Percentiles rank a stretch among this genome's conserved stretches.
Conservation (phyloP, 2,329 filamentous ascomycete genomes). For the Dothideomycetes sp. region DNA sequence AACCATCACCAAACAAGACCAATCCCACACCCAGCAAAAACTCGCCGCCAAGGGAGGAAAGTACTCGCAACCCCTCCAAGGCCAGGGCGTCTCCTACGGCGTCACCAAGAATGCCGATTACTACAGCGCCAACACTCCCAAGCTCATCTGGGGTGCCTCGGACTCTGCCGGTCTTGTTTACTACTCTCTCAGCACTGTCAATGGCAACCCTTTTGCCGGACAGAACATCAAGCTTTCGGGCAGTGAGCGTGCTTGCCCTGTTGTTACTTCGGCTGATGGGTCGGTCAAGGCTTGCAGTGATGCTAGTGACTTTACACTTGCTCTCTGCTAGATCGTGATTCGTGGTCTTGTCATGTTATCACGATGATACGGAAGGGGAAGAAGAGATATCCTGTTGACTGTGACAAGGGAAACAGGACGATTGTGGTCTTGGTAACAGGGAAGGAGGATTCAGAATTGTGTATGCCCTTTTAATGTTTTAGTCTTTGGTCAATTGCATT, state of each 20-base stretch:
- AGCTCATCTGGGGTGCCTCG: constrained; percentile 23
- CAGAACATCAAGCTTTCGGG: constrained; percentile 17
- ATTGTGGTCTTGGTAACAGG: too few relatives aligned
- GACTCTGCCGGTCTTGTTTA: constrained; percentile 18
- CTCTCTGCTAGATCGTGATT: constrained; percentile 10
- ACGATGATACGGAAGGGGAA: too few relatives aligned
- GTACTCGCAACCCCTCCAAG: constrained; percentile 19
- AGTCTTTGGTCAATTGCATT: too few relatives aligned
- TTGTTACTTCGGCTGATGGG: constrained; percentile 1
- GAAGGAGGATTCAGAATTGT: too few relatives aligned
- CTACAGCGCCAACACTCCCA: constrained; percentile 19
- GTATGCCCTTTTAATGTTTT: too few relatives aligned
- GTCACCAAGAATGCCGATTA: constrained; percentile 21
- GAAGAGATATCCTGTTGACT: too few relatives aligned
- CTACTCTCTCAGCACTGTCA: constrained; percentile 22
- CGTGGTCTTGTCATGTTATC: too few relatives aligned
- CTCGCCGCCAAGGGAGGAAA: constrained; percentile 18
- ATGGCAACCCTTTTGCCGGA: constrained; percentile 22
- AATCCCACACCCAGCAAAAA: constrained; percentile 15
- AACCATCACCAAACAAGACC: constrained; percentile 20
- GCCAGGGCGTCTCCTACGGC: constrained; percentile 25
- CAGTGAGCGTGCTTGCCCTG: constrained; percentile 4
- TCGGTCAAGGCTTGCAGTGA: constrained; percentile 13
- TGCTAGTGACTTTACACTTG: constrained; percentile 12
- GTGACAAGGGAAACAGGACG: too few relatives aligned